Evolutionary conservation across 768 basidiomycete genomes (phyloP).

Genomic region (Leccinum ochraceum): DNA sequence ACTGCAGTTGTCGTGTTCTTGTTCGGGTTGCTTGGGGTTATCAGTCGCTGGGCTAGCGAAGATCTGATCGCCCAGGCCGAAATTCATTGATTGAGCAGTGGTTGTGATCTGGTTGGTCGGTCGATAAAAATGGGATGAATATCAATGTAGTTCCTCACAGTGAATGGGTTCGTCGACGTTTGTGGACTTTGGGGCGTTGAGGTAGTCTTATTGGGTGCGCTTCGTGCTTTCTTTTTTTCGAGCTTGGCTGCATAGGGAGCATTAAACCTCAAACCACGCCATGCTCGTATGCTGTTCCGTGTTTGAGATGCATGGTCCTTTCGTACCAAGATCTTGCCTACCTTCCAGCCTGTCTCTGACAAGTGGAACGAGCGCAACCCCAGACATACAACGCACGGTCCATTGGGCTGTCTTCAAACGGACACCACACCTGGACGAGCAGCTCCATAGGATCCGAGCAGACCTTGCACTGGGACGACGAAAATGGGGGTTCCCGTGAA

Average conservation of each 20-base stretch:
- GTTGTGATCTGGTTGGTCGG: slow-evolving; percentile 26
- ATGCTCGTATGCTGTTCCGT: slow-evolving; percentile 68
- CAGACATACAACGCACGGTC: slow-evolving; percentile 86
- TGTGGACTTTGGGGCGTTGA: slow-evolving; percentile 30
- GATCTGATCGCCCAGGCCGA: slow-evolving; percentile 66
- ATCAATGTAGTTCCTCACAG: slow-evolving; percentile 43
- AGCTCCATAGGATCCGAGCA: slow-evolving; percentile 79
- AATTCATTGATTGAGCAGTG: slow-evolving; percentile 35
- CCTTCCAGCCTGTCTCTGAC: slow-evolving; percentile 81
- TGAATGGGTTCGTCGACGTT: slow-evolving; percentile 65
- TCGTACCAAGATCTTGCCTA: slow-evolving; percentile 38
- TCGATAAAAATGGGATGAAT: slow-evolving; percentile 3
- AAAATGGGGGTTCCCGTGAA: slow-evolving; percentile 57
- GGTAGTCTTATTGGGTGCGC: slow-evolving; percentile 38
- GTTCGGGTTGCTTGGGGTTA: slow-evolving; percentile 16
- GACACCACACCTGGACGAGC: slow-evolving; percentile 87
- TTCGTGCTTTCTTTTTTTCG: slow-evolving; percentile 50
- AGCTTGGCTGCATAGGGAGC: slow-evolving; percentile 74
- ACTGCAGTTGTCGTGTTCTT: slow-evolving; percentile 27
- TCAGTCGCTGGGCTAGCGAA: slow-evolving; percentile 46
- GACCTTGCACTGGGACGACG: slow-evolving; percentile 67
- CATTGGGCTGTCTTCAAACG: slow-evolving; percentile 80
- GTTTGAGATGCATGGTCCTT: slow-evolving; percentile 13
- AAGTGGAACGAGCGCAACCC: slow-evolving; percentile 70
- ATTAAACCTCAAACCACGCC: slow-evolving; percentile 75